These are phyloP conservation scores for Neonectria neomacrospora DNA, from an alignment of 2,329 filamentous ascomycete species.

Conservation along the genomic window DNA sequence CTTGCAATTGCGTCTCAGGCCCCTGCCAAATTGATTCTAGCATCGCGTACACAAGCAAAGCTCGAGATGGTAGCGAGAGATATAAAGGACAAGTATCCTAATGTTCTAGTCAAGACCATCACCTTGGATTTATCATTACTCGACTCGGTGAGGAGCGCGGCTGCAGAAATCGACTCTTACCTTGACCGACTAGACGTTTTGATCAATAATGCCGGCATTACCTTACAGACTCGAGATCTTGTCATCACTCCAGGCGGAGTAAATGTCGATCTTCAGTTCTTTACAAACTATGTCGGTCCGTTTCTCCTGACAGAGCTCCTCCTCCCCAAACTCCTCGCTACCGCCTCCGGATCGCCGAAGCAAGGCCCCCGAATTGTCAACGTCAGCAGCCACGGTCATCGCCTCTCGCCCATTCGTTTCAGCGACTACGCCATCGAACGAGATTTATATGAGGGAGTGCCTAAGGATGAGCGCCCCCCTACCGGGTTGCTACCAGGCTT, in stretches of 20 bases:
- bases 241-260: slow-evolving; percentile 8
- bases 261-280: slow-evolving; percentile 40
- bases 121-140: slow-evolving; percentile 23
- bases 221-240: slow-evolving; percentile 10
- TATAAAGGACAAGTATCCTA: slow-evolving; percentile 8
- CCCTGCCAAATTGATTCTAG: slow-evolving; percentile 15
- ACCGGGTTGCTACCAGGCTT: slow-evolving; percentile 7
- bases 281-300: slow-evolving; percentile 52
- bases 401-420: slow-evolving; percentile 54
- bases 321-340: slow-evolving; percentile 45
- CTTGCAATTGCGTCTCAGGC: slow-evolving; percentile 23
- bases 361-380: slow-evolving; percentile 53
- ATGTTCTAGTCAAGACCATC: not conserved
- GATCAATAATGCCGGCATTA: slow-evolving; percentile 32
- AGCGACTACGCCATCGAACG: slow-evolving; percentile 55
- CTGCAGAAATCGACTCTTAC: not conserved
- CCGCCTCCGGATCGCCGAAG: not conserved
- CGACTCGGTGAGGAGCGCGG: slow-evolving; percentile 12
- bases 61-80: slow-evolving; percentile 3
- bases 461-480: slow-evolving; percentile 20
- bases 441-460: slow-evolving; percentile 19
- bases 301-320: slow-evolving; percentile 55
- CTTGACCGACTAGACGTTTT: slow-evolving; percentile 23
- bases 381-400: slow-evolving; percentile 57
- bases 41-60: slow-evolving; percentile 21